Conservation (phyloP, 202 grass and related monocot species). For the Schoenoplectus tabernaemontani region DNA sequence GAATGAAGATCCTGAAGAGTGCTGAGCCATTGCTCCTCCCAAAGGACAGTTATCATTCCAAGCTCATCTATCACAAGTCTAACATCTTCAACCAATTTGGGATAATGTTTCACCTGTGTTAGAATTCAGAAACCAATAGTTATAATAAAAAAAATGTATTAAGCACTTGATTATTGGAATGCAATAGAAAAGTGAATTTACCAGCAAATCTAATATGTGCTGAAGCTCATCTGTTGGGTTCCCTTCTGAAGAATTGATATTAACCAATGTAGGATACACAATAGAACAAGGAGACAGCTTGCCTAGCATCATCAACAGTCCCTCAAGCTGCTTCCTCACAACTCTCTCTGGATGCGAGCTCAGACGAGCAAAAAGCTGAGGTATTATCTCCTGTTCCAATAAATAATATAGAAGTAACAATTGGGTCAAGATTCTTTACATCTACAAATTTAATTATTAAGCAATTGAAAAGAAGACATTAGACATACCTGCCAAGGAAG, state of each 20-base stretch:
- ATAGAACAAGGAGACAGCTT: conserved; percentile 79
- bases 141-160: conserved; percentile 9
- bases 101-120: conserved; percentile 67
- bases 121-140: conserved; percentile 8
- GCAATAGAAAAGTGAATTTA: conserved; percentile 20
- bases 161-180: neutral
- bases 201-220: conserved; percentile 67
- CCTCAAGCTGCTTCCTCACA: conserved; percentile 73
- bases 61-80: conserved; percentile 88
- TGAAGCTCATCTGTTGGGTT: conserved; percentile 82
- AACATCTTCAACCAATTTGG: conserved; percentile 93
- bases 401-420: conserved; percentile 13
- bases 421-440: neutral
- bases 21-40: conserved; percentile 99
- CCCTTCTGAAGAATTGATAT: conserved; percentile 84
- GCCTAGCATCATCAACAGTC: conserved; percentile 76
- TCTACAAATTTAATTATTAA: conserved; percentile 16
- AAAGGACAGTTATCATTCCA: conserved; percentile 91
- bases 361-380: conserved; percentile 90
- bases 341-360: conserved; percentile 85
- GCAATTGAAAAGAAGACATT: conserved; percentile 13
- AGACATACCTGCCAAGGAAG: conserved; percentile 75
- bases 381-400: conserved; percentile 79
- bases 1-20: conserved; percentile 99
- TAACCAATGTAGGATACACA: conserved; percentile 90